These are phyloP conservation scores for Hordeum vulgare DNA, from an alignment of 176 grass and related monocot species.

Conservation along the genomic window MorexV3_pseudomolecules_assembly NC_058520.1:542758882-542759381, in stretches of 20 bases:
- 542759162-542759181: slow-evolving; percentile 31
- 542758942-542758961: slow-evolving; percentile 56
- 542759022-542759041: not conserved
- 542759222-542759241: not conserved
- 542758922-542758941: slow-evolving; percentile 37
- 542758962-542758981: slow-evolving; percentile 43
- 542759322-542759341: slow-evolving; percentile 46
- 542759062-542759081: not conserved
- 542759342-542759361: slow-evolving; percentile 62
- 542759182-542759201: slow-evolving; percentile 49
- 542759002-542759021: slow-evolving; percentile 41
- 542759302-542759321: slow-evolving; percentile 47
- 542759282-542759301: slow-evolving; percentile 46
- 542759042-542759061: not conserved
- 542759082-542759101: slow-evolving; percentile 36
- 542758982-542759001: slow-evolving; percentile 51
- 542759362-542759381: slow-evolving; percentile 67
- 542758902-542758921: slow-evolving; percentile 57
- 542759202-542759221: not conserved
- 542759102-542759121: slow-evolving; percentile 50
- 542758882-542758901: slow-evolving; percentile 45
- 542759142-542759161: slow-evolving; percentile 33
- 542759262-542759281: slow-evolving; percentile 20
- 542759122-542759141: slow-evolving; percentile 45
- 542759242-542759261: not conserved